Base-by-base conservation (phyloP, 1,284 basidiomycete species). In the Neotropicomus parvogracilis region DNA sequence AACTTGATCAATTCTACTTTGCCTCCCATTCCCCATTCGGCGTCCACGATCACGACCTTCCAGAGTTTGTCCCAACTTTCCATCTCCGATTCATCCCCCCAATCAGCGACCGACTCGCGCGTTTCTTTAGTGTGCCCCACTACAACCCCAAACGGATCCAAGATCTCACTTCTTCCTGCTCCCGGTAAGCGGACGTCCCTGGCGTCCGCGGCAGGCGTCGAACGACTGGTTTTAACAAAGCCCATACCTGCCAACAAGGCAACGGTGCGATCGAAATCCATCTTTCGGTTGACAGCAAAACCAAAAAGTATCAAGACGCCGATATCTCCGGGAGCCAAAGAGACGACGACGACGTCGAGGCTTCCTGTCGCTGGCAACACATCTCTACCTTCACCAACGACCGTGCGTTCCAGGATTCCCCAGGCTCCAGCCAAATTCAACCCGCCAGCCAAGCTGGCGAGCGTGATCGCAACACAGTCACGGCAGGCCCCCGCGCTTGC, bases 1-100 rank as follows among this genome's bases (percentile, higher is more conserved):
- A 65, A 54, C 16, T 2, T 52, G 1, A 5, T 51, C 2, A 44
- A 53, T 28, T 4, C 39, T 2, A 8, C 33, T 0, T 32, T 64
- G n/a, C 63, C 65, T 9, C 60, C 65, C 2, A 60, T 66, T 6
- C 65, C 62, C 19, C 60, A 64, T 27, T 66, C 62, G 9, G 64
- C 64, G 5, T 65, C 53, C 6, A 53, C 60, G 7, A 28, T 64
- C 28, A 54, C 52, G 0, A 53, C 65, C 2, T 67, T 66, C 27
- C 46, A 45, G 20, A 65, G 43, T 19, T 19, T 38, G 1, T 66
- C 62, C 0, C 55, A 53, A 21, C 26, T 64, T n/a, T 67, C 62
- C 2, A 29, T 67, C 10, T 49, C 55, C 0, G 53, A 63, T 4
- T 0, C 34, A 0, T 38, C 44, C 2, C 20, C 20, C 2, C 24